These are phyloP conservation scores for Avena sativa DNA, from an alignment of 176 grass and related monocot genomes.

Conservation along the genomic window DNA sequence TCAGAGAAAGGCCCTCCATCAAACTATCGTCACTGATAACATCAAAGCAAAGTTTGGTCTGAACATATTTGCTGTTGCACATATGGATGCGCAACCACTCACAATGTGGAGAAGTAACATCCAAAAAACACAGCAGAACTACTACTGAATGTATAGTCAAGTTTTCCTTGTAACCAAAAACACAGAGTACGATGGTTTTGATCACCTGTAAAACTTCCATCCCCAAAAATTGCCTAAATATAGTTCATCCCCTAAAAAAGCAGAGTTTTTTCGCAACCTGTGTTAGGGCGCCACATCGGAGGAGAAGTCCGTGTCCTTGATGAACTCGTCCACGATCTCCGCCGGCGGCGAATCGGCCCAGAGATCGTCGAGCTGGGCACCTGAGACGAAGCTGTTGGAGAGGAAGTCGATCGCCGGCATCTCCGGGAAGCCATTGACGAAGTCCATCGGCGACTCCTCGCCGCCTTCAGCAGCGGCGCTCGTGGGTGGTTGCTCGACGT, in stretches of 20 bases:
- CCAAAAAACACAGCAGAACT: neutral
- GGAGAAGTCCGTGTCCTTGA: neutral
- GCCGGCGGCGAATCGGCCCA: neutral
- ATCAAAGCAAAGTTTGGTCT: neutral
- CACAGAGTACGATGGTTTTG: neutral
- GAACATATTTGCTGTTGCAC: neutral
- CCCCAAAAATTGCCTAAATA: neutral
- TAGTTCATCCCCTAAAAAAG: neutral
- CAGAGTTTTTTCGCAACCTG: neutral
- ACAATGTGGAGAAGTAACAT: neutral
- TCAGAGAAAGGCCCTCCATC: neutral
- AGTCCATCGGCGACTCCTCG: neutral
- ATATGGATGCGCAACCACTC: neutral
- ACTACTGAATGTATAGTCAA: neutral
- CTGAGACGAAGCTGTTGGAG: neutral
- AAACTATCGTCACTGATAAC: neutral
- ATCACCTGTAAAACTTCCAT: neutral
- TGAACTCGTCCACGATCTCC: neutral
- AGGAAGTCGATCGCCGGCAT: neutral
- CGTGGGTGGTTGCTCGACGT: neutral
- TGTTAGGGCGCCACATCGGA: neutral
- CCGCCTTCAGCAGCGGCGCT: neutral
- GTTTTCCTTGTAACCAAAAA: neutral
- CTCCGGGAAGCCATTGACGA: neutral
- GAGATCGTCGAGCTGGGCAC: neutral